Evolutionary conservation across 2,329 filamentous ascomycete genomes (phyloP).

Genomic region (Cordyceps pruinosa): DNA sequence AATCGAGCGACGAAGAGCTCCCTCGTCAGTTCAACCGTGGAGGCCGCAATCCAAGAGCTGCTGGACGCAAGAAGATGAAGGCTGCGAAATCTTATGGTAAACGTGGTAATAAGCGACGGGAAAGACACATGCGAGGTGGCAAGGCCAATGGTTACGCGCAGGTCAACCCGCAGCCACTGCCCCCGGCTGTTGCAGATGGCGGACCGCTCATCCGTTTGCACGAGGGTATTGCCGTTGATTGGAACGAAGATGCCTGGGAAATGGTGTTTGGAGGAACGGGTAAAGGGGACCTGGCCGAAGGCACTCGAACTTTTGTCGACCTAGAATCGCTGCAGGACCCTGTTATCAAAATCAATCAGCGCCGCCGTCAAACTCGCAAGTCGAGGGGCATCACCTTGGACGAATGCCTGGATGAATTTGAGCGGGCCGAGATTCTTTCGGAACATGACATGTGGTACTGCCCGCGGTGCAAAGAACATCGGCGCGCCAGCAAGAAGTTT

Average conservation of each 20-base stretch:
- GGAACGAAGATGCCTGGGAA: conserved; percentile 65
- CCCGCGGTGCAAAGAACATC: conserved; percentile 87
- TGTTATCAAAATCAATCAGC: conserved; percentile 58
- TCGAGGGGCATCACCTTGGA: conserved; percentile 70
- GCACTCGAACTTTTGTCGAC: conserved; percentile 50
- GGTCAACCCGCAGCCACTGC: conserved; percentile 30
- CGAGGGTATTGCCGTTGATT: conserved; percentile 84
- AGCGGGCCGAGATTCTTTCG: conserved; percentile 86
- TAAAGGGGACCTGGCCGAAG: conserved; percentile 39
- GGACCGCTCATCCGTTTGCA: conserved; percentile 68
- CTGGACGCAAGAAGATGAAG: conserved; percentile 42
- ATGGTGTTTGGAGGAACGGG: conserved; percentile 55
- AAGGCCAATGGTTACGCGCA: conserved; percentile 29
- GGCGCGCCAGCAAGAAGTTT: conserved; percentile 89
- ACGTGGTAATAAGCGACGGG: conserved; percentile 41
- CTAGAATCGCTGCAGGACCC: conserved; percentile 52
- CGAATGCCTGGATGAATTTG: conserved; percentile 90
- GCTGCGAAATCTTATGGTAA: conserved; percentile 39
- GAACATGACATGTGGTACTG: conserved; percentile 98
- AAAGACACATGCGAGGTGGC: conserved; percentile 32
- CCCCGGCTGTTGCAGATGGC: conserved; percentile 36
- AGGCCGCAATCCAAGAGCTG: conserved; percentile 15
- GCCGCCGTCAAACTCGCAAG: conserved; percentile 49
- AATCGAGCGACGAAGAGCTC: conserved; percentile 50
- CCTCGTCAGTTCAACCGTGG: conserved; percentile 12